Percentiles rank a stretch among this genome's conserved stretches.
phyloP scores from a whole-genome alignment of 2,329 filamentous ascomycete species.

The Myriangium duriaei region DNA sequence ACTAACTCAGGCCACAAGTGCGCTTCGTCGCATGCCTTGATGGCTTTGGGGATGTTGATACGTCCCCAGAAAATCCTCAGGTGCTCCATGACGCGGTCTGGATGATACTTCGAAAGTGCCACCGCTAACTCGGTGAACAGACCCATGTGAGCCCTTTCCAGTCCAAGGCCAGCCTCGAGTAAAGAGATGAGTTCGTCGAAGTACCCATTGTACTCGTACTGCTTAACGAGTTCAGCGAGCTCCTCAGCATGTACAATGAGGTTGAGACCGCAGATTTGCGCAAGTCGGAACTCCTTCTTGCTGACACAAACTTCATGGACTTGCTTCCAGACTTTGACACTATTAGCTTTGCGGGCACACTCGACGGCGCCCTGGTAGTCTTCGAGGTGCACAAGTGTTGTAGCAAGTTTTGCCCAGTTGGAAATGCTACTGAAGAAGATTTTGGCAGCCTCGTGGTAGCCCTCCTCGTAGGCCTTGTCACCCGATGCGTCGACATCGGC shows the following conservation, averaged over 20 bases:
- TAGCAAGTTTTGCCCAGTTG: slow-evolving; percentile 98
- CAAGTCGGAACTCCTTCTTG: slow-evolving; percentile 98
- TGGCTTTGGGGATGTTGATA: slow-evolving; percentile 97
- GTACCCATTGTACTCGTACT: slow-evolving; percentile 94
- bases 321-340: slow-evolving; percentile 98
- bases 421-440: slow-evolving; percentile 98
- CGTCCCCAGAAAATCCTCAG: slow-evolving; percentile 96
- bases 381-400: slow-evolving; percentile 88
- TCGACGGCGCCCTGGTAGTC: slow-evolving; percentile 98
- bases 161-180: slow-evolving; percentile 82
- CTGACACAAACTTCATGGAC: slow-evolving; percentile 91
- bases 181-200: slow-evolving; percentile 95
- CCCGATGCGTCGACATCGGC: slow-evolving; percentile 93
- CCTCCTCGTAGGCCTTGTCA: slow-evolving; percentile 94
- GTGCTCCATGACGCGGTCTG: slow-evolving; percentile 95
- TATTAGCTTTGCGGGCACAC: slow-evolving; percentile 96
- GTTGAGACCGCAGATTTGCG: slow-evolving; percentile 97
- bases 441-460: slow-evolving; percentile 90
- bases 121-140: slow-evolving; percentile 93
- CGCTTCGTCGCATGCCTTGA: slow-evolving; percentile 82
- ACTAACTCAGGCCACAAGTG: slow-evolving; percentile 96
- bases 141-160: slow-evolving; percentile 66
- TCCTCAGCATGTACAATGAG: slow-evolving; percentile 96
- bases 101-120: slow-evolving; percentile 86
- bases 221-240: slow-evolving; percentile 79